Evolutionary conservation across 768 basidiomycete genomes (phyloP).

Genomic region (Rhizopogon roseolus): DNA sequence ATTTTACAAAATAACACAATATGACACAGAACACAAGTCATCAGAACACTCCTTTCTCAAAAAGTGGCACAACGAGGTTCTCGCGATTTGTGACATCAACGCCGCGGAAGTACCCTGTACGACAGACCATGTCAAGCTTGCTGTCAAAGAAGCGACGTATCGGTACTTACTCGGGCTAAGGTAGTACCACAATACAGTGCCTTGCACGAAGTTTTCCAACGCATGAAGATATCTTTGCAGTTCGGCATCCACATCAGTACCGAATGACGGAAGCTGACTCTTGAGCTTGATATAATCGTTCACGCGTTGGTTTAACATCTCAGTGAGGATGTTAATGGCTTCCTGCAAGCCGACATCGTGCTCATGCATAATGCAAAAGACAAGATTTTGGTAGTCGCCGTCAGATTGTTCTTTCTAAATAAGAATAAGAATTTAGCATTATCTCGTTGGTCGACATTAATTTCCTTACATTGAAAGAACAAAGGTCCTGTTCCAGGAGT

Average conservation of each 20-base stretch:
- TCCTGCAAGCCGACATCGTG: constrained; percentile 26
- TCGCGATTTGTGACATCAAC: constrained; percentile 26
- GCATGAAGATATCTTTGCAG: constrained; percentile 28
- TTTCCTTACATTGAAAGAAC: constrained; percentile 25
- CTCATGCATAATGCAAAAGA: constrained; percentile 36
- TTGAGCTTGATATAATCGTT: constrained; percentile 29
- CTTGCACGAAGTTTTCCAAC: constrained; percentile 33
- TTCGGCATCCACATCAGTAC: constrained; percentile 28
- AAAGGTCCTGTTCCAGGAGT: constrained; percentile 17
- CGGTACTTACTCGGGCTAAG: constrained; percentile 30
- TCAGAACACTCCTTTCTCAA: constrained; percentile 21
- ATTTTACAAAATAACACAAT: constrained; percentile 18
- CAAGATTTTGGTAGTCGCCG: constrained; percentile 35
- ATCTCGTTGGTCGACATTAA: constrained; percentile 3
- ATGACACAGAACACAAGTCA: not conserved
- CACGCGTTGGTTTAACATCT: constrained; percentile 31
- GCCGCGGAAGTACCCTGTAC: constrained; percentile 28
- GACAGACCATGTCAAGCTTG: constrained; percentile 6
- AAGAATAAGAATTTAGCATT: constrained; percentile 3
- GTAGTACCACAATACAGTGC: constrained; percentile 36
- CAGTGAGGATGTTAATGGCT: constrained; percentile 32
- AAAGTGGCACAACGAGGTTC: constrained; percentile 25
- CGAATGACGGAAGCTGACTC: constrained; percentile 30
- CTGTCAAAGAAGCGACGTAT: constrained; percentile 1
- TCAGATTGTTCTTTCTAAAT: constrained; percentile 35